Evolutionary conservation across 495 filamentous ascomycete species (phyloP).

Genomic region (Penicillium verhagenii): DNA sequence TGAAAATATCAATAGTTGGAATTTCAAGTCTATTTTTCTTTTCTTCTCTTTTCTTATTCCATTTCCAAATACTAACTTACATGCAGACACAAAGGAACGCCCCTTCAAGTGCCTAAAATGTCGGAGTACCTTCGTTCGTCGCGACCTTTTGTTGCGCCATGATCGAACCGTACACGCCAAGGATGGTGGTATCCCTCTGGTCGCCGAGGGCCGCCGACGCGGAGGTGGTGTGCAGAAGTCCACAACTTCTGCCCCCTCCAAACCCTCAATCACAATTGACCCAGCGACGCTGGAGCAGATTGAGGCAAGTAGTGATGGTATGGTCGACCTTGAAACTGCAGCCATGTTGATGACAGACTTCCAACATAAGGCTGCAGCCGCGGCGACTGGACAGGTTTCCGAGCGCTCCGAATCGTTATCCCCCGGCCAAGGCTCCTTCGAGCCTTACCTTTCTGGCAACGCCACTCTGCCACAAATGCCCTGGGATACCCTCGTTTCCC

Average conservation of each 20-base stretch:
- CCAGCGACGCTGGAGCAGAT: slow-evolving; percentile 90
- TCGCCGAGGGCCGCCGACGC: slow-evolving; percentile 90
- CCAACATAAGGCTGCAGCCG: slow-evolving; percentile 91
- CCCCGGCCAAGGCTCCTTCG: slow-evolving; percentile 61
- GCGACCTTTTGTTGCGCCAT: slow-evolving; percentile 93
- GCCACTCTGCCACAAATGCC: slow-evolving; percentile 83
- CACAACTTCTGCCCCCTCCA: slow-evolving; percentile 67
- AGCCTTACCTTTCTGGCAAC: slow-evolving; percentile 70
- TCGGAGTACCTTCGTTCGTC: slow-evolving; percentile 95
- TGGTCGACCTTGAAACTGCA: slow-evolving; percentile 96
- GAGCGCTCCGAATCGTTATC: slow-evolving; percentile 73
- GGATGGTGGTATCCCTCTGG: slow-evolving; percentile 92
- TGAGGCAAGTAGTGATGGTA: slow-evolving; percentile 88
- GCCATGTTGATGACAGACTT: slow-evolving; percentile 99
- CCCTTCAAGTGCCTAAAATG: slow-evolving; percentile 99
- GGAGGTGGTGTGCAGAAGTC: slow-evolving; percentile 62
- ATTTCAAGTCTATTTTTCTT: background rate
- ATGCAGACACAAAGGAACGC: slow-evolving; percentile 92
- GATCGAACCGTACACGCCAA: slow-evolving; percentile 98
- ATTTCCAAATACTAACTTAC: slow-evolving; percentile 2
- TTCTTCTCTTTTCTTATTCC: background rate
- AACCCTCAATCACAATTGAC: slow-evolving; percentile 81
- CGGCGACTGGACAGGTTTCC: slow-evolving; percentile 71
- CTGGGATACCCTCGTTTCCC: slow-evolving; percentile 80
- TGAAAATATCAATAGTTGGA: too few relatives aligned